Evolutionary conservation across 352 stramenopile genomes (phyloP), one percentile per base, ranked within the genome.

Genomic region (Globisporangium cederbergense): DNA sequence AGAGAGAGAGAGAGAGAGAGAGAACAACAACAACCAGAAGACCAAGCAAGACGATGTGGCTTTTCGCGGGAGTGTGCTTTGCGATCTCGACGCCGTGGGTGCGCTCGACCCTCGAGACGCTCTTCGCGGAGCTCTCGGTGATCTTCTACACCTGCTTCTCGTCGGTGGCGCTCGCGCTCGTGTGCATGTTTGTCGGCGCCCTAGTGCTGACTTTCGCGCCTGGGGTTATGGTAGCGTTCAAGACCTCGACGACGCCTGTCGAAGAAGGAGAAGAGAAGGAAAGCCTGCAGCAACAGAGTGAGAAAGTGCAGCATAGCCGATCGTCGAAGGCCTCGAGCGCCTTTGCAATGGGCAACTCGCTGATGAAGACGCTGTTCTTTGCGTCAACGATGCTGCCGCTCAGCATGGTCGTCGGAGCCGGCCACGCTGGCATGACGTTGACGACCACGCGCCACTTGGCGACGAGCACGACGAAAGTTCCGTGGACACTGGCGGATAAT

Each of bases 401-500:
- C 42, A 62, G 30, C 56, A 28, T 53, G 22, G 56, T 65, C n/a
- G 55, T 65, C 16, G 57, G 55, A 28, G 58, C 52, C 22, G 57
- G 40, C 16, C 36, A 59, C 30, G 47, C 28, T 6, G 62, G 53
- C 20, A 61, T 51, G 40, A 64, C 36, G 9, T 22, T 68, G 43
- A 68, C 57, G 14, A 67, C 53, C 6, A 61, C 62, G 53, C 62
- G 62, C 11, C 62, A 67, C 38, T 34, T 67, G 28, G 42, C 45
- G 4, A 16, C 57, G 43, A 18, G 45, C 25, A 45, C 25, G 22
- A 28, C 38, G 8, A 65, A 65, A 30, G 67, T 81, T 11, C 75
- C 77, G 18, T 81, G 70, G 62, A 79, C 66, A 5, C 69, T 83
- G 25, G 69, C 74, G 1, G 74, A 81, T 43, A 86, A 83, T 25